Percentiles rank a stretch among this genome's conserved stretches.
Conservation (phyloP, 192 early-diverging fungal species). For the Gryganskiella cystojenkinii region DNA sequence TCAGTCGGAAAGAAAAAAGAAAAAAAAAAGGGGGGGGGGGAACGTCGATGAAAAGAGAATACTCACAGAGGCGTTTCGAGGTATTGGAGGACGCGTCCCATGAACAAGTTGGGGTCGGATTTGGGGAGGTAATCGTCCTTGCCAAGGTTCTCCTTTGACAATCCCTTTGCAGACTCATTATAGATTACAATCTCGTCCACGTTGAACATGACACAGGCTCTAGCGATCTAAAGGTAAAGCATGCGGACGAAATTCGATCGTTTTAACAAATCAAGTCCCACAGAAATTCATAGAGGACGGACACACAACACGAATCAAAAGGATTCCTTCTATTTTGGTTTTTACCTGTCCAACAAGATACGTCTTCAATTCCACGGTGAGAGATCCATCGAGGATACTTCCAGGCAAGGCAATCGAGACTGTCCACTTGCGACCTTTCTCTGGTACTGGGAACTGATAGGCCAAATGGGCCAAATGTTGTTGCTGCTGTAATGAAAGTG, state of each 20-base stretch:
- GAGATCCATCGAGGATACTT: constrained; percentile 70
- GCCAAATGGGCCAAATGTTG: constrained; percentile 50
- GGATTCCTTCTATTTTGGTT: background rate
- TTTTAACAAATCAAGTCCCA: no score
- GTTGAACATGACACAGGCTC: constrained; percentile 64
- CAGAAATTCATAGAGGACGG: background rate
- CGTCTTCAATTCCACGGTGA: constrained; percentile 72
- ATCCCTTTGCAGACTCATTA: constrained; percentile 57
- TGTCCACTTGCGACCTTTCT: constrained; percentile 62
- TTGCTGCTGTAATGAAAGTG: constrained; percentile 45
- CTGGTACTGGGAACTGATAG: constrained; percentile 40
- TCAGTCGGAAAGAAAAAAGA: background rate
- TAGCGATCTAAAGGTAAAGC: constrained; percentile 70
- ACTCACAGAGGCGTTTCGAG: constrained; percentile 74
- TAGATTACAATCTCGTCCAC: constrained; percentile 80
- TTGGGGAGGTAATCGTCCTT: constrained; percentile 52
- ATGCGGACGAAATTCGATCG: no score
- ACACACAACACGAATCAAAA: background rate
- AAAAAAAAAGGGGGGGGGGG: background rate
- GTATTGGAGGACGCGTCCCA: constrained; percentile 74
- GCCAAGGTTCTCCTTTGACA: constrained; percentile 52
- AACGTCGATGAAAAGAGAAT: background rate
- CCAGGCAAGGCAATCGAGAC: constrained; percentile 74
- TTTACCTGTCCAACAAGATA: constrained; percentile 76
- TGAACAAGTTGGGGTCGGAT: constrained; percentile 67